Percentiles rank a stretch among this genome's conserved stretches.
Evolutionary conservation across 768 basidiomycete genomes (phyloP).

Genomic region (Boletus rubescentipes): DNA sequence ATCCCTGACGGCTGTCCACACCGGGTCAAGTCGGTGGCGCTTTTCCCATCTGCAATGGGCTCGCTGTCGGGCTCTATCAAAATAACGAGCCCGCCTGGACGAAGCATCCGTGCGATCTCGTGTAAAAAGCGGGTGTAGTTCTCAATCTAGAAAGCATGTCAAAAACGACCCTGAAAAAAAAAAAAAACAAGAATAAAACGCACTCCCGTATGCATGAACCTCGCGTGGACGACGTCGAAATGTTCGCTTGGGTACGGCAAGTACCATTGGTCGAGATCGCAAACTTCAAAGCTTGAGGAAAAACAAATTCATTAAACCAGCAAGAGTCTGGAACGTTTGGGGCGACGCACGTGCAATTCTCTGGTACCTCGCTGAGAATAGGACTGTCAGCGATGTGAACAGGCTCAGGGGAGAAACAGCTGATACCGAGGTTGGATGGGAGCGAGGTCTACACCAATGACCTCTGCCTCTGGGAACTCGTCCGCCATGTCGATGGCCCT

Average conservation of each 20-base stretch:
- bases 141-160: conserved; percentile 46
- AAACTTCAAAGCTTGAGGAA: conserved; percentile 61
- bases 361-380: conserved; percentile 54
- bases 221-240: conserved; percentile 70
- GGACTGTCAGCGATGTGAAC: conserved; percentile 14
- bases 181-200: conserved; percentile 8
- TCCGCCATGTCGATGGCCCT: conserved; percentile 77
- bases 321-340: not conserved
- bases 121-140: conserved; percentile 59
- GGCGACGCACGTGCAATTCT: conserved; percentile 67
- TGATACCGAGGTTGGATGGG: conserved; percentile 69
- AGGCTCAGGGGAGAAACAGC: not conserved
- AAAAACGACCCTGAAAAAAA: conserved; percentile 6
- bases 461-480: conserved; percentile 64
- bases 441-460: conserved; percentile 69
- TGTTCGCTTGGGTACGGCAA: conserved; percentile 63
- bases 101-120: conserved; percentile 64
- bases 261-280: conserved; percentile 58
- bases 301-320: conserved; percentile 1
- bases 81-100: conserved; percentile 68
- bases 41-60: conserved; percentile 48
- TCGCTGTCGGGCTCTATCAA: conserved; percentile 60
- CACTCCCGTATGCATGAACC: conserved; percentile 64
- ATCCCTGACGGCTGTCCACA: conserved; percentile 38
- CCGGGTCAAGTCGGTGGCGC: conserved; percentile 35